Evolutionary conservation across 1,284 basidiomycete genomes (phyloP), one percentile per base, ranked within the genome.

Genomic region (Athelia psychrophila): DNA sequence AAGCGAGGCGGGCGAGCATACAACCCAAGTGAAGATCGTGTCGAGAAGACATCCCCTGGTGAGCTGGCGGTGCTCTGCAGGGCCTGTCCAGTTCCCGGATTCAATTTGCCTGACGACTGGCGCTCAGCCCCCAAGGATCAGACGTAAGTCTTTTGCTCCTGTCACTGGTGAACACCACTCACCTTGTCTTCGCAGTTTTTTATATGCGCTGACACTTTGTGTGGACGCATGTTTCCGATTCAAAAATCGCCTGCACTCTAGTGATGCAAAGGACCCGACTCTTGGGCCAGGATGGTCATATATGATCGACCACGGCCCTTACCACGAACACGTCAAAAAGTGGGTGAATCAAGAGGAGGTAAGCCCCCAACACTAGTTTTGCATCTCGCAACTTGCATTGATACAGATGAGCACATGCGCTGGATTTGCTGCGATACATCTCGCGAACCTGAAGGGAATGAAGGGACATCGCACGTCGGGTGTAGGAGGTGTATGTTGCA

Each of bases 161-260:
- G 22, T 19, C 23, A 23, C 10, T 1, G 19, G 23, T 20, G n/a
- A 8, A 12, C 9, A 5, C 19, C 38, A 6, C 18, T 19, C 20
- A 16, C 13, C 19, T 47, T n/a, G n/a, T n/a, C n/a, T n/a, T n/a
- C 16, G 3, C 35, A 58, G 57, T 3, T 61, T 47, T 40, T 19
- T 60, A 1, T 57, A 60, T 47, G 4, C 5, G 44, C 23, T 59
- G 2, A 49, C 58, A 15, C 24, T 65, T 0, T 52, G 54, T 1
- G 42, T 55, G 35, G 62, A 64, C 44, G 60, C 59, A 2, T 62
- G 60, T 42, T 64, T 64, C 54, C 52, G 56, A 20, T 53, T 52
- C 46, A 62, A 60, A 38, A 51, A 47, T 8, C 49, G 47, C n/a
- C 40, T 54, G 10, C 50, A 50, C 10, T 50, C 54, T 2, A 48